Evolutionary conservation across 176 grass and related monocot species (phyloP).

Genomic region (Ampelocalamus luodianensis): DNA sequence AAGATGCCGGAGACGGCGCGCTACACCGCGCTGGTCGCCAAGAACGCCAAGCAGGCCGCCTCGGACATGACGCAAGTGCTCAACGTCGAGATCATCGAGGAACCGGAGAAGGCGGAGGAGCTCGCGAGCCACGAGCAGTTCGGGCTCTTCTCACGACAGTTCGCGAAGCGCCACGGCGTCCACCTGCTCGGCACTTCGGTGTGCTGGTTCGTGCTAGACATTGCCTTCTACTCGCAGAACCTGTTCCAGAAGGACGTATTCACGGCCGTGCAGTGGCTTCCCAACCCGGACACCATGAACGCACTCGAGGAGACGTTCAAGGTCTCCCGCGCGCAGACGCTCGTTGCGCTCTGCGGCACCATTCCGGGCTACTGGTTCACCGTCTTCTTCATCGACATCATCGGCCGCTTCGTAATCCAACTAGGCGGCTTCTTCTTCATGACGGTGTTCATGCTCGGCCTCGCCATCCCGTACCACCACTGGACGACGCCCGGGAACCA

Average conservation of each 20-base stretch:
- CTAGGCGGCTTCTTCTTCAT: neutral
- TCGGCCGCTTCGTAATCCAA: neutral
- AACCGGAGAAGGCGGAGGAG: neutral
- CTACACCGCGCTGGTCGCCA: slow-evolving; percentile 46
- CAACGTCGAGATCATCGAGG: neutral
- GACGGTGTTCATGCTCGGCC: slow-evolving; percentile 5
- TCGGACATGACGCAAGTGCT: slow-evolving; percentile 54
- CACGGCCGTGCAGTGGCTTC: neutral
- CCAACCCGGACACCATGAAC: slow-evolving; percentile 13
- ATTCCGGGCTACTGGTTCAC: neutral
- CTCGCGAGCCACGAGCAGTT: neutral
- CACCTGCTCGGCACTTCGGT: neutral
- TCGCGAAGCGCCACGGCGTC: neutral
- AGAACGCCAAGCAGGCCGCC: slow-evolving; percentile 72
- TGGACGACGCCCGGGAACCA: neutral
- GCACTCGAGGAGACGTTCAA: neutral
- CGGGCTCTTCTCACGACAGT: neutral
- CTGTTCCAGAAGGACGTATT: slow-evolving; percentile 8
- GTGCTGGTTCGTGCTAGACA: slow-evolving; percentile 23
- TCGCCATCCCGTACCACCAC: neutral
- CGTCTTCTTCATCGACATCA: neutral
- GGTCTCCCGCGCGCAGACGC: slow-evolving; percentile 5
- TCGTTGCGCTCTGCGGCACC: neutral
- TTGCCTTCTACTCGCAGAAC: slow-evolving; percentile 26
- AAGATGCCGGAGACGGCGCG: no score